These are phyloP conservation scores for Kodamaea restingae DNA, from an alignment of 805 yeast species.

Conservation along the genomic window DNA sequence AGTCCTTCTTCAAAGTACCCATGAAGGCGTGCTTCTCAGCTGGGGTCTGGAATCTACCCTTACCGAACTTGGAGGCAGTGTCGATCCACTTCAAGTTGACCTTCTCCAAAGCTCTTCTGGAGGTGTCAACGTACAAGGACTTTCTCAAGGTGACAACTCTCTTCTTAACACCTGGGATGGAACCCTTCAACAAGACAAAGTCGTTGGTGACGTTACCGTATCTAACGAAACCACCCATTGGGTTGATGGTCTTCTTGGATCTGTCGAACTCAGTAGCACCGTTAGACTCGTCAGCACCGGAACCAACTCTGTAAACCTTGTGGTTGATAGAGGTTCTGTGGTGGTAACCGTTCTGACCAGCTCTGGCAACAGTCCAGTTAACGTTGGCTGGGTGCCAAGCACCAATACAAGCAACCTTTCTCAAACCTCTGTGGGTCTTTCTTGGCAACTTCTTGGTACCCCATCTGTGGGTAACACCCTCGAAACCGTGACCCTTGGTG, in stretches of 20 bases:
- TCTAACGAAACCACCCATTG: constrained; percentile 99
- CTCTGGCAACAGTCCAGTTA: constrained; percentile 99
- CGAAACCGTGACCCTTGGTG: constrained; percentile 99
- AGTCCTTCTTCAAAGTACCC: constrained; percentile 99
- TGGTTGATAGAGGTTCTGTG: constrained; percentile 99
- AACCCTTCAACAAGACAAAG: constrained; percentile 96
- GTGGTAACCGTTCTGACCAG: constrained; percentile 99
- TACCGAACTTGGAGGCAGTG: constrained; percentile 99
- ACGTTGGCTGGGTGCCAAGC: constrained; percentile 99
- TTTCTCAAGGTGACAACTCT: constrained; percentile 98
- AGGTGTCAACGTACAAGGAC: constrained; percentile 95
- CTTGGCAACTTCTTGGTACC: constrained; percentile 99
- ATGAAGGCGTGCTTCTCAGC: constrained; percentile 99
- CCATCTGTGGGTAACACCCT: constrained; percentile 99
- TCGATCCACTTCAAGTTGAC: constrained; percentile 99
- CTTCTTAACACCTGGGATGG: constrained; percentile 99
- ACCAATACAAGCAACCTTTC: constrained; percentile 99
- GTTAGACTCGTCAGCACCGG: constrained; percentile 88
- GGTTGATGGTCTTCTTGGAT: constrained; percentile 99
- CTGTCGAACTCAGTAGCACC: constrained; percentile 98
- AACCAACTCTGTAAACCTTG: constrained; percentile 99
- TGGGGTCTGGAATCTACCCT: constrained; percentile 99
- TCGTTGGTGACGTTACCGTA: constrained; percentile 98
- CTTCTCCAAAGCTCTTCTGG: constrained; percentile 95
- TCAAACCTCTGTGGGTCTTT: constrained; percentile 99